phyloP scores from a whole-genome alignment of 2,329 filamentous ascomycete species.

The Leptosphaerulina australis region DNA sequence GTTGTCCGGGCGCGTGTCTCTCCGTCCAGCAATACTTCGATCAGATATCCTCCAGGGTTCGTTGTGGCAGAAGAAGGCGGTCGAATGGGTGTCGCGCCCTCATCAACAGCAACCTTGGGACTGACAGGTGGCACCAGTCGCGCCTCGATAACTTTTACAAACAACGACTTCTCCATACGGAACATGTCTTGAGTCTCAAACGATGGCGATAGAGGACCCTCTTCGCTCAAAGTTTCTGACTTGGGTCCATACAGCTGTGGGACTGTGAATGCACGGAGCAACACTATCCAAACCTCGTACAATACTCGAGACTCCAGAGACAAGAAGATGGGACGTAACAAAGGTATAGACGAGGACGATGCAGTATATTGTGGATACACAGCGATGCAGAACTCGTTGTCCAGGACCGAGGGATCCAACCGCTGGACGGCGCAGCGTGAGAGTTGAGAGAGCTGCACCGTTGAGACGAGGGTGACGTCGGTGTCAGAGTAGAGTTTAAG shows the following conservation, averaged over 20 bases:
- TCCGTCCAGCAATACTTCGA: constrained; percentile 79
- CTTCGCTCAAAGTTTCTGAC: constrained; percentile 51
- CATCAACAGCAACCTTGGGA: constrained; percentile 39
- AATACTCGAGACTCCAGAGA: constrained; percentile 83
- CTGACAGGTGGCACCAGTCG: constrained; percentile 56
- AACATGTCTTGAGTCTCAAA: constrained; percentile 64
- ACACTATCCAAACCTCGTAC: constrained; percentile 97
- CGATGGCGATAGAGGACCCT: constrained; percentile 44
- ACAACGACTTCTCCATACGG: constrained; percentile 67
- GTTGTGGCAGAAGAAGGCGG: constrained; percentile 41
- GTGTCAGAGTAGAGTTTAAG: constrained; percentile 89
- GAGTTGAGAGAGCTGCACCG: constrained; percentile 86
- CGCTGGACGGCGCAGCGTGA: constrained; percentile 90
- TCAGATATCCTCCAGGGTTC: constrained; percentile 70
- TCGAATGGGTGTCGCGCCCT: constrained; percentile 35
- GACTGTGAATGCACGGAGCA: constrained; percentile 87
- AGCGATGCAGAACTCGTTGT: constrained; percentile 91
- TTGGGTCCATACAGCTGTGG: constrained; percentile 85
- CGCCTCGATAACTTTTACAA: constrained; percentile 66
- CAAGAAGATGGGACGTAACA: constrained; percentile 87
- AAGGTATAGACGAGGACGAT: constrained; percentile 72
- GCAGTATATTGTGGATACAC: constrained; percentile 93
- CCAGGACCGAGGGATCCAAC: constrained; percentile 85
- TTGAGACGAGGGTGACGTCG: constrained; percentile 77
- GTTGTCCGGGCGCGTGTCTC: constrained; percentile 78